Conservation (phyloP, 768 basidiomycete genomes). For the Suillus hirtellus region DNA sequence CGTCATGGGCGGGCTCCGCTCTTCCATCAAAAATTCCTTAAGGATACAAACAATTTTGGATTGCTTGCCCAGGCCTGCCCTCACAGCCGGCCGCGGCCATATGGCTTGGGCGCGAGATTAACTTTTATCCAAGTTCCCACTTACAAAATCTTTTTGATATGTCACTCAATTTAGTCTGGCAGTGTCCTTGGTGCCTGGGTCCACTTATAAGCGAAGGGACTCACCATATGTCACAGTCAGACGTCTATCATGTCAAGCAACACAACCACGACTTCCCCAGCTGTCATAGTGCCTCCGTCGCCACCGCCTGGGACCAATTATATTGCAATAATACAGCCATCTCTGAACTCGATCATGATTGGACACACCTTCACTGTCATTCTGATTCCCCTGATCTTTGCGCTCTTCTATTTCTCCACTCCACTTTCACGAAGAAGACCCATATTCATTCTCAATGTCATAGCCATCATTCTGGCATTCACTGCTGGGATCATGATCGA, state of each 20-base stretch:
- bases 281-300: background rate
- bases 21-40: background rate
- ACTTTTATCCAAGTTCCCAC: background rate
- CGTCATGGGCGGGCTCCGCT: background rate
- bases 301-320: conserved; percentile 9
- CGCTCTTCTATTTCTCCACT: conserved; percentile 29
- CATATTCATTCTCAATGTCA: conserved; percentile 27
- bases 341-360: conserved; percentile 5
- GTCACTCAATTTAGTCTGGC: background rate
- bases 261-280: background rate
- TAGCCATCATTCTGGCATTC: conserved; percentile 21
- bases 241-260: background rate
- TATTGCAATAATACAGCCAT: conserved; percentile 9
- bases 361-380: background rate
- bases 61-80: background rate
- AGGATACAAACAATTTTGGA: background rate
- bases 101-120: background rate
- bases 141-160: background rate
- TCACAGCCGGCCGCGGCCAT: background rate
- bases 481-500: conserved; percentile 8
- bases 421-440: conserved; percentile 20
- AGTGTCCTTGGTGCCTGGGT: background rate
- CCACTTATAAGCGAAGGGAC: background rate
- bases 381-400: conserved; percentile 12
- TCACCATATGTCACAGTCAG: background rate